Conservation (phyloP, 495 filamentous ascomycete genomes). For the Astrothelium macrocarpum region DNA sequence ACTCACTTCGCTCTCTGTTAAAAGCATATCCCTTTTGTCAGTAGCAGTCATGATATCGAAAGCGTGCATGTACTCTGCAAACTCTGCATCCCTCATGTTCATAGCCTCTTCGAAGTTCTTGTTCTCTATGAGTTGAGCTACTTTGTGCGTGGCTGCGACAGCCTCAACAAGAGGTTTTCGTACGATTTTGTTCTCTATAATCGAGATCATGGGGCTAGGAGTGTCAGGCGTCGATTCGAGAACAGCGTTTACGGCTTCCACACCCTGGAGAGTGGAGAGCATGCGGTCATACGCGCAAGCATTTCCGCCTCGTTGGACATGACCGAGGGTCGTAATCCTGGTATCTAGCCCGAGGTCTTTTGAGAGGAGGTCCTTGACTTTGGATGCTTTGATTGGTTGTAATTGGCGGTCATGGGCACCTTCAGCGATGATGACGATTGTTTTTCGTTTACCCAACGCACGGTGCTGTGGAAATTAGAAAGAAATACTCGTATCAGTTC, state of each 20-base stretch:
- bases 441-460: conserved; percentile 84
- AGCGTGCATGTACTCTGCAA: conserved; percentile 81
- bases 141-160: conserved; percentile 71
- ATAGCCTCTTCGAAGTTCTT: conserved; percentile 82
- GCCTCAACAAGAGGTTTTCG: conserved; percentile 82
- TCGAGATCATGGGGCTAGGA: conserved; percentile 86
- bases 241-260: conserved; percentile 94
- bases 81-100: conserved; percentile 81
- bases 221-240: conserved; percentile 81
- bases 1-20: conserved; percentile 65
- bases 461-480: conserved; percentile 61
- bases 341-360: conserved; percentile 77
- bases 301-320: conserved; percentile 88
- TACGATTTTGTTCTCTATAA: conserved; percentile 96
- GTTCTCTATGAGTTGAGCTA: conserved; percentile 66
- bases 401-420: conserved; percentile 81
- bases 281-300: conserved; percentile 92
- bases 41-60: conserved; percentile 80
- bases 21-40: conserved; percentile 49
- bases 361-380: conserved; percentile 80
- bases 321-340: conserved; percentile 86
- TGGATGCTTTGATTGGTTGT: conserved; percentile 67
- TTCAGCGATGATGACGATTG: conserved; percentile 95
- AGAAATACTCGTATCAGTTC: not conserved
- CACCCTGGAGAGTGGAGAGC: conserved; percentile 86